Conservation (phyloP, 331 rosid species). For the Arachis monticola region DNA sequence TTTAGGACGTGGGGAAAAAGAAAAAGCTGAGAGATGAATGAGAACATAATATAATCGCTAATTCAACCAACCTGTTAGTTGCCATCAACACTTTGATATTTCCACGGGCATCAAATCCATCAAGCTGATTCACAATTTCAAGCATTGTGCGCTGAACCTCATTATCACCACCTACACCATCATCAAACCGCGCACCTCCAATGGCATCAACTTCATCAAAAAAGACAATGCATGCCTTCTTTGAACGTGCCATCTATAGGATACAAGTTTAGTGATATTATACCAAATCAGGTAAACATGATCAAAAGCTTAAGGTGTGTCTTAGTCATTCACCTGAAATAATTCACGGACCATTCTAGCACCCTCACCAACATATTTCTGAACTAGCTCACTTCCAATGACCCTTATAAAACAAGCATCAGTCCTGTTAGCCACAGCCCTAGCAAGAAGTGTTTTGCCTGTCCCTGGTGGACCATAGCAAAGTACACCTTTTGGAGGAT, state of each 20-base stretch:
- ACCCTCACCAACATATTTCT: constrained; percentile 94
- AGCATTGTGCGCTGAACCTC: constrained; percentile 94
- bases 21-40: not conserved
- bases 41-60: constrained; percentile 21
- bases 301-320: not conserved
- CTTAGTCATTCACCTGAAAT: constrained; percentile 66
- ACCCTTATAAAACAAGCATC: constrained; percentile 95
- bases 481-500: constrained; percentile 94
- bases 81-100: constrained; percentile 94
- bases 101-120: constrained; percentile 94
- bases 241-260: constrained; percentile 86
- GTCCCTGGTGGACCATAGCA: constrained; percentile 97
- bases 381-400: constrained; percentile 94
- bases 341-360: constrained; percentile 95
- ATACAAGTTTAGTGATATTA: constrained; percentile 27
- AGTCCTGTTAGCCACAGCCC: constrained; percentile 93
- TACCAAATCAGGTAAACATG: not conserved
- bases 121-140: constrained; percentile 91
- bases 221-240: constrained; percentile 85
- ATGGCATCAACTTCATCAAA: constrained; percentile 92
- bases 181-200: constrained; percentile 91
- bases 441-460: constrained; percentile 85
- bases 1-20: constrained; percentile 8
- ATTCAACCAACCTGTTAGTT: constrained; percentile 68
- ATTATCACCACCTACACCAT: constrained; percentile 90